These are phyloP conservation scores for Saururus chinensis DNA, from an alignment of 164 flowering plant species.

Conservation along the genomic window DNA sequence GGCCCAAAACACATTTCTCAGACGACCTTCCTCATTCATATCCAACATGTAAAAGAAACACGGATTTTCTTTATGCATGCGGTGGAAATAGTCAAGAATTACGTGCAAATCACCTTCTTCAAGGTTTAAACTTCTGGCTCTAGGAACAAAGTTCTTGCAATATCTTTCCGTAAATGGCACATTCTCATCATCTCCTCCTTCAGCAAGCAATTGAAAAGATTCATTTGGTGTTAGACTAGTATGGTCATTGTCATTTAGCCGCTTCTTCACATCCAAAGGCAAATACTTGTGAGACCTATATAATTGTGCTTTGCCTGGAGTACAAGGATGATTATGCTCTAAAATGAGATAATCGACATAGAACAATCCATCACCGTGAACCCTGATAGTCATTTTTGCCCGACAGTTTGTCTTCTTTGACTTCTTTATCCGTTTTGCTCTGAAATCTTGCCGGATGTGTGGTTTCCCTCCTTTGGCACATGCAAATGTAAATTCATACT, in stretches of 20 bases:
- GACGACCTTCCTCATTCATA: not conserved
- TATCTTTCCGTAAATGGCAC: not conserved
- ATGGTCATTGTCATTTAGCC: not conserved
- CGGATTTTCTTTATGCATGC: not conserved
- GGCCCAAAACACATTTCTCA: conserved; percentile 8
- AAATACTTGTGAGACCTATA: not conserved
- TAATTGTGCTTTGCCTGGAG: not conserved
- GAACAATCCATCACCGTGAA: not conserved
- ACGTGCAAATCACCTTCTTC: conserved; percentile 1
- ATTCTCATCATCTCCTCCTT: not conserved
- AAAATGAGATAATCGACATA: conserved; percentile 1
- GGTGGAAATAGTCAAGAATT: conserved; percentile 1
- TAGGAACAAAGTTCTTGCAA: not conserved
- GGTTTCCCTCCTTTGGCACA: conserved; percentile 1
- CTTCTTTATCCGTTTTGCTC: not conserved
- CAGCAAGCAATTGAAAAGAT: not conserved
- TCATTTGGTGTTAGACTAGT: not conserved
- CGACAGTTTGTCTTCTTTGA: conserved; percentile 1
- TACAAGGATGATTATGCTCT: conserved; percentile 4
- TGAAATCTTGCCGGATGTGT: not conserved
- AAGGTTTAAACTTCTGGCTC: not conserved
- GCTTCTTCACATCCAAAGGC: not conserved
- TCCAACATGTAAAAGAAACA: conserved; percentile 4
- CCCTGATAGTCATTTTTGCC: not conserved
- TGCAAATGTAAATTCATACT: not conserved